Base-by-base conservation (phyloP, 805 yeast species). In the Kuraishia molischiana region DNA sequence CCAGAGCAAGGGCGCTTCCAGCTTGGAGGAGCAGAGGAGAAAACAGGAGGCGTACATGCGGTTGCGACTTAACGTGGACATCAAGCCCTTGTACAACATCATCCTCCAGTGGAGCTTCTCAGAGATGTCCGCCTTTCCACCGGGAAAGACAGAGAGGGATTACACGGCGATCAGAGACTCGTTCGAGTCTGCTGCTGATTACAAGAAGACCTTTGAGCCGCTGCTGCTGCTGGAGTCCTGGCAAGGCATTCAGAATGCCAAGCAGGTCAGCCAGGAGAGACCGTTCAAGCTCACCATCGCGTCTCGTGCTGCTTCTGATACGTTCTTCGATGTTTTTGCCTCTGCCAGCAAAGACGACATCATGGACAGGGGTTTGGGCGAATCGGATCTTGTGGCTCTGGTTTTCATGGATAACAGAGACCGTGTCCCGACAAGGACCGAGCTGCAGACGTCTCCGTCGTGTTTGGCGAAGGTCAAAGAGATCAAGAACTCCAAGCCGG, bases 181-280 rank as follows among this genome's bases (percentile, higher is more conserved):
- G 2, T 92, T 85, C 51, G 40, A 49, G 0, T 61, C 72, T 36
- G 76, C 77, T 4, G 63, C 61, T n/a, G 86, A 82, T 3, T 92
- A 94, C 51, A 72, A 72, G 35, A 62, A 65, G 26, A 67, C 73
- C 1, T 81, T 85, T 56, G 84, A 79, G 46, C 98, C 98, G 0
- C 64, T 92, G 32, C 61, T 92, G 32, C 60, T 89, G 53, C 59
- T 90, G 30, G 99, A 92, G 59, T 84, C 95, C 44, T 94, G 97
- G 97, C 95, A 89, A 51, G 82, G 85, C 0, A 72, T 92, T 20
- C 80, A 77, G 45, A 69, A 85, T 4, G 77, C 92, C 0, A 77
- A 82, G 44, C 75, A 74, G 36, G 74, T 83, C 14, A 61, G 63
- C 13, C 72, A 71, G 8, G 72, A 71, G 35, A 58, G 49, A 4